Percentiles rank a stretch among this genome's conserved stretches.
Conservation (phyloP, 352 stramenopile species). For the Phytophthora nicotianae region DNA sequence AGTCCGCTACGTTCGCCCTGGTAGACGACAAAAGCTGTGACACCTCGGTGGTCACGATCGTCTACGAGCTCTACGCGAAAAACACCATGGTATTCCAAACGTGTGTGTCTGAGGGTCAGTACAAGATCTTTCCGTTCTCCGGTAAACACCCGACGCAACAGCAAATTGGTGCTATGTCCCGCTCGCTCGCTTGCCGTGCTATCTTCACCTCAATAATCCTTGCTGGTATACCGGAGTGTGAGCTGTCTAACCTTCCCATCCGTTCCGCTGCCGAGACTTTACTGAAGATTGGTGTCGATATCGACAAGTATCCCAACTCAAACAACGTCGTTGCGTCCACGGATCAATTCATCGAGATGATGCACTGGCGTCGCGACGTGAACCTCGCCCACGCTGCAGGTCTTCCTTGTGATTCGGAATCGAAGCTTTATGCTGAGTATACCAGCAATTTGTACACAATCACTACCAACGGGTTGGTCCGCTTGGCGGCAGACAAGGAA, state of each 20-base stretch:
- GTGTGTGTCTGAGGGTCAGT: conserved; percentile 46
- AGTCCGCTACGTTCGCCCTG: conserved; percentile 45
- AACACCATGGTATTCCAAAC: conserved; percentile 56
- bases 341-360: conserved; percentile 48
- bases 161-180: conserved; percentile 41
- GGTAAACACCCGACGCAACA: conserved; percentile 38
- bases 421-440: conserved; percentile 52
- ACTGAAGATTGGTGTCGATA: conserved; percentile 55
- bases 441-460: conserved; percentile 42
- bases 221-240: conserved; percentile 46
- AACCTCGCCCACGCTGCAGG: conserved; percentile 45
- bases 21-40: conserved; percentile 43
- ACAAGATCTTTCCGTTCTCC: conserved; percentile 62
- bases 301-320: conserved; percentile 21
- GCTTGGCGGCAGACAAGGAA: conserved; percentile 42
- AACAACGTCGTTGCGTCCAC: conserved; percentile 29
- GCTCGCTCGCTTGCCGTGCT: conserved; percentile 42
- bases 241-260: conserved; percentile 50
- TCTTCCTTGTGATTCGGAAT: conserved; percentile 48
- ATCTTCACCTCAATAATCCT: conserved; percentile 54
- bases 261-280: conserved; percentile 54
- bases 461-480: conserved; percentile 46
- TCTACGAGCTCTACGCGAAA: conserved; percentile 48
- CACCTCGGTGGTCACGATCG: conserved; percentile 33
- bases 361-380: conserved; percentile 52